These are phyloP conservation scores for Penicillium subrubescens DNA, from an alignment of 495 filamentous ascomycete species.

Conservation along the genomic window DNA sequence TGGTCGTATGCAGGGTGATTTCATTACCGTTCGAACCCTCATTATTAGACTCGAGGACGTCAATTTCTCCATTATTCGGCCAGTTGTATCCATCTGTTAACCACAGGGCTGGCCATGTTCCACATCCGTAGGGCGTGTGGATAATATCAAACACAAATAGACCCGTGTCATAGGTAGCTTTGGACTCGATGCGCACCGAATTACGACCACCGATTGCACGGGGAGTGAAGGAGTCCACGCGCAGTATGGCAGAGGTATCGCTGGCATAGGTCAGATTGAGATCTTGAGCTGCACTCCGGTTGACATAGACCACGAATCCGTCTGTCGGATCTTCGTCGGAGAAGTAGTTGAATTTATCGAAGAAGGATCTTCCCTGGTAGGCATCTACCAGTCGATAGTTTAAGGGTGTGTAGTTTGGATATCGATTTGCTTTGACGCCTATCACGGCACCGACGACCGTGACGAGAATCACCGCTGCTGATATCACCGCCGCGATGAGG, in stretches of 20 bases:
- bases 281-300: background rate
- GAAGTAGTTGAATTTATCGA: constrained; percentile 55
- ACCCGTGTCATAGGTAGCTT: constrained; percentile 48
- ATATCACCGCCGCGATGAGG: constrained; percentile 29
- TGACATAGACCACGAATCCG: constrained; percentile 54
- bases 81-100: constrained; percentile 61
- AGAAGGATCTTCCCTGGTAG: constrained; percentile 50
- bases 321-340: constrained; percentile 51
- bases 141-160: constrained; percentile 59
- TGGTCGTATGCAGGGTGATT: constrained; percentile 46
- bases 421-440: constrained; percentile 48
- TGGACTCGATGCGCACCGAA: constrained; percentile 56
- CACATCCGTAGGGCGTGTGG: constrained; percentile 37
- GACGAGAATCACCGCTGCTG: constrained; percentile 49
- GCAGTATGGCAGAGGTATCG: constrained; percentile 48
- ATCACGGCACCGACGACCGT: constrained; percentile 58
- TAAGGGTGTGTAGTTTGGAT: constrained; percentile 54
- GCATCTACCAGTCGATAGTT: constrained; percentile 53
- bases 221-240: constrained; percentile 49
- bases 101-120: constrained; percentile 61
- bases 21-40: constrained; percentile 45
- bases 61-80: constrained; percentile 56
- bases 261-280: constrained; percentile 55
- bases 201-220: constrained; percentile 48
- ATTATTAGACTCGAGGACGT: constrained; percentile 50